Conservation (phyloP, 768 basidiomycete species). For the Boletus pseudo-olivaceus region DNA sequence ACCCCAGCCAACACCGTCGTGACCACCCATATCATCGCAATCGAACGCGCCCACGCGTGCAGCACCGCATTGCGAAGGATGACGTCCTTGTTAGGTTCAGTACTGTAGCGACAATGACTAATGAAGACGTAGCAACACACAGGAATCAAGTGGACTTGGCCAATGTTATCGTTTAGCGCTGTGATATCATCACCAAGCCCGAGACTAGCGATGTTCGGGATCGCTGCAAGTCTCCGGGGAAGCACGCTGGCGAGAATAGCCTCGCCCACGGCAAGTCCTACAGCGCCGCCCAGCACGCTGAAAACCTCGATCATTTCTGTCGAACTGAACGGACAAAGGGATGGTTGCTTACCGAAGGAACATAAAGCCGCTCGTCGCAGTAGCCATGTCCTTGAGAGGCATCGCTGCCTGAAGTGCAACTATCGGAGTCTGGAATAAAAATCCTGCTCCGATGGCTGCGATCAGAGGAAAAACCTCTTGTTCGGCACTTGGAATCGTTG, state of each 20-base stretch:
- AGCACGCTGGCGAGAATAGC: conserved; percentile 61
- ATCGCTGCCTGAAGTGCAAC: conserved; percentile 83
- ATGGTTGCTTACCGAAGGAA: conserved; percentile 52
- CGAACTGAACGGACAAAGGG: not conserved
- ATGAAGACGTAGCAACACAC: not conserved
- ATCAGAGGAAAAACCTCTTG: conserved; percentile 66
- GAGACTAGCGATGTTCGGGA: conserved; percentile 29
- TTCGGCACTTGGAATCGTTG: conserved; percentile 41
- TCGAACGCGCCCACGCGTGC: conserved; percentile 60
- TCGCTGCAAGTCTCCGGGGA: conserved; percentile 30
- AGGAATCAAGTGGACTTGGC: conserved; percentile 32
- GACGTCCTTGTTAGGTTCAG: conserved; percentile 40
- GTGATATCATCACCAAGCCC: conserved; percentile 35
- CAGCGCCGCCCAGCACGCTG: conserved; percentile 67
- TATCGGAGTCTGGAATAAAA: conserved; percentile 62
- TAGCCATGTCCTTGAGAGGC: conserved; percentile 84
- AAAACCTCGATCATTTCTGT: not conserved
- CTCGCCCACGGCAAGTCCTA: conserved; percentile 70
- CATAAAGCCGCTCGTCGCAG: conserved; percentile 67
- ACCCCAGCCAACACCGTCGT: conserved; percentile 55
- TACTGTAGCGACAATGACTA: not conserved
- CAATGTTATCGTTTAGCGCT: conserved; percentile 44
- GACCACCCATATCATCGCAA: conserved; percentile 63
- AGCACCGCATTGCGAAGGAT: conserved; percentile 45
- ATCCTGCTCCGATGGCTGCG: conserved; percentile 59